Base-by-base conservation (phyloP, 768 basidiomycete species). In the Gymnopilus junonius region DNA sequence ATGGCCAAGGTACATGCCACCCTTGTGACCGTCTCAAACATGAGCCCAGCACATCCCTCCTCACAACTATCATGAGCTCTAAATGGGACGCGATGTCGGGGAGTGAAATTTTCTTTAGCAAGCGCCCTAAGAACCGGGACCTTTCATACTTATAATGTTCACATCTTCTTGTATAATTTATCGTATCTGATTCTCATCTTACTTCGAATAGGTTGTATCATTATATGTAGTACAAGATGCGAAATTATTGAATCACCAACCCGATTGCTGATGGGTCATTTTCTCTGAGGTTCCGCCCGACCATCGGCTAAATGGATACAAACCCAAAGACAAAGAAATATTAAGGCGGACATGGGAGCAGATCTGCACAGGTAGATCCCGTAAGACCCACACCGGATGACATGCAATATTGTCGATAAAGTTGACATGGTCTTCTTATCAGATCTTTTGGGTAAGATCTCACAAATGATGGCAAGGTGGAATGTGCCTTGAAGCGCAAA, bases 401-500 rank as follows among this genome's bases (percentile, higher is more conserved):
- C 48, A 51, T 51, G 48, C 48, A 51, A 51, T 17, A 32, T 51
- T 51, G 46, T 40, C 34, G 48, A 39, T 50, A 39, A 53, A 32
- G 50, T 42, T 43, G 35, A n/a, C 29, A 40, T 43, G 14, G 54
- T 40, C 54, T 42, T 42, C 31, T 61, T 34, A 55, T 54, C 29
- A 61, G 55, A 55, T 61, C 60, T 61, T 21, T 25, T 40, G 53
- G 23, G 34, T 15, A 8, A 27, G 35, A 37, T 25, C 55, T 43
- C 35, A 61, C 31, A 40, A 29, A 34, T 40, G 55, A 61, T 57
- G 62, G 63, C 61, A 50, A 15, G 54, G 54, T 32, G 54, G 50
- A 64, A 67, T 63, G 68, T 69, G 59, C 60, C 68, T 67, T 65
- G 64, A 46, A 51, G 61, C 68, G 60, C 40, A 39, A 72, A 68